A percentile compares a stretch with the other conserved stretches of the same genome.
Evolutionary conservation across 148 eudicot species (phyloP).

Genomic region (Polygonum maritimum): DNA sequence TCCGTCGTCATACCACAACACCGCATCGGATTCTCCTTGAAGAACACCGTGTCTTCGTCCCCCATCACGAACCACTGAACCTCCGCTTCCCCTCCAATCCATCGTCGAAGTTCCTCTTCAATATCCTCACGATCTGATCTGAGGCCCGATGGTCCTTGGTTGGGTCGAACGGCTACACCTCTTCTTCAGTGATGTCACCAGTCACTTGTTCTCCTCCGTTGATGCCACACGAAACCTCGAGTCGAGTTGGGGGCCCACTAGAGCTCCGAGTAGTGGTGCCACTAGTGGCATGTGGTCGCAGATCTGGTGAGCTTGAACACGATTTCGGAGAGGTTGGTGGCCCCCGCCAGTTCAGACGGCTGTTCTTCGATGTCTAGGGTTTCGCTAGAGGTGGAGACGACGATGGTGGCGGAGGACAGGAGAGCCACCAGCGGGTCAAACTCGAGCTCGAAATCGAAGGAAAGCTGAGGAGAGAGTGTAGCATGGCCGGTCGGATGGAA

Average conservation of each 20-base stretch:
- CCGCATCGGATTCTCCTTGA: conserved; percentile 51
- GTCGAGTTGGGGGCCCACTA: conserved; percentile 66
- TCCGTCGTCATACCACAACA: conserved; percentile 46
- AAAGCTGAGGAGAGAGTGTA: not conserved
- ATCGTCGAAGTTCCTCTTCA: conserved; percentile 35
- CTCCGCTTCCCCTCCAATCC: conserved; percentile 21
- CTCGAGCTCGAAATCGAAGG: conserved; percentile 1
- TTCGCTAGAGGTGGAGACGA: conserved; percentile 7
- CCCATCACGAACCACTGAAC: conserved; percentile 98
- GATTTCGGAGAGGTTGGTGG: conserved; percentile 50
- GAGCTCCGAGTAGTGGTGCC: conserved; percentile 41
- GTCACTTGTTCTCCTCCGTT: conserved; percentile 1
- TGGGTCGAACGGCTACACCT: conserved; percentile 25
- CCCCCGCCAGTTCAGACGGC: not conserved
- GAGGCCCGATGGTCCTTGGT: conserved; percentile 25
- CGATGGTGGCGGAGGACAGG: conserved; percentile 13
- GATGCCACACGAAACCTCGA: conserved; percentile 64
- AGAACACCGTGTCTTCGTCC: conserved; percentile 92
- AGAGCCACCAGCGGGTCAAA: conserved; percentile 19
- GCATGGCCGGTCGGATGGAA: not conserved
- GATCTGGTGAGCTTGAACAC: conserved; percentile 64
- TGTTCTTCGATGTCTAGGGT: not conserved
- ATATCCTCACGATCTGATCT: conserved; percentile 61
- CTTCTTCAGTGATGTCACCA: conserved; percentile 25
- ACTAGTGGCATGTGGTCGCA: conserved; percentile 41